Conservation (phyloP, 164 flowering plant species). For the Vitis labrusca region DNA sequence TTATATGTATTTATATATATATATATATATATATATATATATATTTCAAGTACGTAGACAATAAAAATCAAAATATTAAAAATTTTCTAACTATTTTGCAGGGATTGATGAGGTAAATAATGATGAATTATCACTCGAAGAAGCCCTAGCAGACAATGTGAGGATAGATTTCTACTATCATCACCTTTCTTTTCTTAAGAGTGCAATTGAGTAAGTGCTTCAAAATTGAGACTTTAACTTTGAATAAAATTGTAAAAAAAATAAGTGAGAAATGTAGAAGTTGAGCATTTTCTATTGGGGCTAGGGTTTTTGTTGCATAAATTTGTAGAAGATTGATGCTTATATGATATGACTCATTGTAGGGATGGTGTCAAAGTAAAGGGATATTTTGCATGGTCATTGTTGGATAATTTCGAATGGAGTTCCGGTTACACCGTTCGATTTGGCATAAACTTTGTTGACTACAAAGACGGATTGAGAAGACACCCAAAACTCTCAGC, state of each 20-base stretch:
- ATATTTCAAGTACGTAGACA: no score
- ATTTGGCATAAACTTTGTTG: conserved; percentile 26
- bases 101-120: conserved; percentile 37
- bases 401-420: conserved; percentile 35
- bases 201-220: conserved; percentile 28
- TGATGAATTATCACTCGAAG: conserved; percentile 12
- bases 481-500: conserved; percentile 31
- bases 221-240: no score
- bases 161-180: conserved; percentile 11
- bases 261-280: no score
- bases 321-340: not conserved
- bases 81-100: not conserved
- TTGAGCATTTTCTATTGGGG: no score
- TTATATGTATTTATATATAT: no score
- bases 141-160: not conserved
- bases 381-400: conserved; percentile 33
- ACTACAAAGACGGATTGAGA: conserved; percentile 19
- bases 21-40: no score
- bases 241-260: no score
- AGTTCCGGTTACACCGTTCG: conserved; percentile 20
- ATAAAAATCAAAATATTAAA: no score
- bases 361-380: conserved; percentile 25
- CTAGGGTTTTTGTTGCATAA: not conserved
- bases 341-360: not conserved
- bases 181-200: conserved; percentile 6